These are phyloP conservation scores for Collybia sordida DNA, from an alignment of 768 basidiomycete species.

Conservation along the genomic window DNA sequence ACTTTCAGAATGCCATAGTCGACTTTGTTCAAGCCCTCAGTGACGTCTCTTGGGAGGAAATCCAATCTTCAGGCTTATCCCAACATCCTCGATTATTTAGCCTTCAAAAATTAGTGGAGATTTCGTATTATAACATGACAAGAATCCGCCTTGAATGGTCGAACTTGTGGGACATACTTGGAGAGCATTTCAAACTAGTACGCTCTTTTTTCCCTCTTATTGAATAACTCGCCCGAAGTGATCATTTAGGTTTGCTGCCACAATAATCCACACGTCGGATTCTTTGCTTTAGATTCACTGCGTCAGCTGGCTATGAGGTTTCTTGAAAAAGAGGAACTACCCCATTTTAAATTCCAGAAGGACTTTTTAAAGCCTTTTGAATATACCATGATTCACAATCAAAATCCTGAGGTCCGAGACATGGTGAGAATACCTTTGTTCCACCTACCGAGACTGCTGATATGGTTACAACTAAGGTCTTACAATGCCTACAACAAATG, in stretches of 20 bases:
- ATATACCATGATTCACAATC: constrained; percentile 95
- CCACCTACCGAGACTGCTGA: not conserved
- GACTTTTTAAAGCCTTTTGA: constrained; percentile 98
- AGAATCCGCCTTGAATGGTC: constrained; percentile 99
- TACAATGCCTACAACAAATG: constrained; percentile 99
- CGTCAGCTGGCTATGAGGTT: constrained; percentile 98
- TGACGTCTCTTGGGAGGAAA: constrained; percentile 99
- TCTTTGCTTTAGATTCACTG: constrained; percentile 95
- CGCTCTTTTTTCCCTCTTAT: constrained; percentile 11
- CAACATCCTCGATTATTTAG: constrained; percentile 95
- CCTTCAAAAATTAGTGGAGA: constrained; percentile 96
- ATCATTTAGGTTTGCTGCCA: constrained; percentile 89
- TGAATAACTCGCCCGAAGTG: too few relatives aligned
- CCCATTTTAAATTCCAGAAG: constrained; percentile 99
- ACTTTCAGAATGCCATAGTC: constrained; percentile 84
- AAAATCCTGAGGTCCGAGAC: constrained; percentile 93
- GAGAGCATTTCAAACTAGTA: constrained; percentile 98
- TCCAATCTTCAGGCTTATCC: constrained; percentile 93
- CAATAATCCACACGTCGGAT: constrained; percentile 93
- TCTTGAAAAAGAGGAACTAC: constrained; percentile 95
- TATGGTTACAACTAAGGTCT: constrained; percentile 51
- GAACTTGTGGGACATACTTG: constrained; percentile 95
- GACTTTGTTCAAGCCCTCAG: constrained; percentile 96
- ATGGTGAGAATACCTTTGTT: constrained; percentile 56
- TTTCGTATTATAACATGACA: constrained; percentile 99